Percentiles rank a stretch among this genome's conserved stretches.
phyloP scores from a whole-genome alignment of 2,329 filamentous ascomycete genomes.

The Botrytis hyacinthi region DNA sequence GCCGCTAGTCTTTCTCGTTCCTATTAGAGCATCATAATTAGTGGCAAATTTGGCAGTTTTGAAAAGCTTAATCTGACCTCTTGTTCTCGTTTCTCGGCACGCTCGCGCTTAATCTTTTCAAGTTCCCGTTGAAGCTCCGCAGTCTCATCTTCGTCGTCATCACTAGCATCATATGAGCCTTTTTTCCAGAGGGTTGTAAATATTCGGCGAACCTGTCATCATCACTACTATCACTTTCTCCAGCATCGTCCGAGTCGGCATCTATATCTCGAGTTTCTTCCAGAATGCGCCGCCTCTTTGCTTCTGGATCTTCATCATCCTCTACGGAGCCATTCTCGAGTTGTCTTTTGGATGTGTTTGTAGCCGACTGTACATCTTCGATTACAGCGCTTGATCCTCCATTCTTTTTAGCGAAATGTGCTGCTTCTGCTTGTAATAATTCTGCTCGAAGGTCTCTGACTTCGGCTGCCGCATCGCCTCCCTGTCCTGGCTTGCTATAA shows the following conservation, averaged over 20 bases:
- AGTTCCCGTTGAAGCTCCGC: constrained; percentile 89
- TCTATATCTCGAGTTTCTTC: constrained; percentile 88
- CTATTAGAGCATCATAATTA: constrained; percentile 40
- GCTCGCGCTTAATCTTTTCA: constrained; percentile 87
- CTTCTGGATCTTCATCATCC: constrained; percentile 62
- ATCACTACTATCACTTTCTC: constrained; percentile 57
- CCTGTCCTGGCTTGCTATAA: constrained; percentile 76
- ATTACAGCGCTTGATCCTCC: constrained; percentile 52
- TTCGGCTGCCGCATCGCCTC: constrained; percentile 69
- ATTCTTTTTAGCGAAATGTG: constrained; percentile 82
- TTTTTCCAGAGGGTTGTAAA: background rate
- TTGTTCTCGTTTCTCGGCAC: constrained; percentile 72
- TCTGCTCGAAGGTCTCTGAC: constrained; percentile 83
- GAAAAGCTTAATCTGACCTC: constrained; percentile 48
- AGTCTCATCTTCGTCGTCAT: constrained; percentile 76
- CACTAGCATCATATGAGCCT: constrained; percentile 47
- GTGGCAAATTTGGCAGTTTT: background rate
- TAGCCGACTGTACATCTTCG: constrained; percentile 51
- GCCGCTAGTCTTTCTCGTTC: constrained; percentile 77
- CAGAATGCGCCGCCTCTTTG: constrained; percentile 81
- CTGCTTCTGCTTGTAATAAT: constrained; percentile 82
- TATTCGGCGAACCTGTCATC: constrained; percentile 50
- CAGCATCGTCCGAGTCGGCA: constrained; percentile 68
- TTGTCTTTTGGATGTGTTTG: constrained; percentile 63
- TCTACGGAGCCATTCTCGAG: constrained; percentile 50